Conservation (phyloP, 2,329 filamentous ascomycete genomes). For the Apiospora rasikravindrae region DNA sequence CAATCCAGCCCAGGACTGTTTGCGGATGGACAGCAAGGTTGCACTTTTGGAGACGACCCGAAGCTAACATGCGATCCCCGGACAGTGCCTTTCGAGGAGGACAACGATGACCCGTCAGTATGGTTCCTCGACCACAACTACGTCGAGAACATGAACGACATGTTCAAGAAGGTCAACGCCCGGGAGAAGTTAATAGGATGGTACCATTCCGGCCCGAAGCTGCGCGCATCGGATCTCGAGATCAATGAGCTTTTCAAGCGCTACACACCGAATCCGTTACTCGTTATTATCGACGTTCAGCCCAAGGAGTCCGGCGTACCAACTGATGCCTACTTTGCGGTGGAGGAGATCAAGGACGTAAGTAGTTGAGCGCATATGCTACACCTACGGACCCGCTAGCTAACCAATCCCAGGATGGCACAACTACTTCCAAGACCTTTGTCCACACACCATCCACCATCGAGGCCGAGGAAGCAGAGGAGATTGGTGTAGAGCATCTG, state of each 20-base stretch:
- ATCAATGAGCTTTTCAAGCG: conserved; percentile 99
- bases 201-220: conserved; percentile 98
- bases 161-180: conserved; percentile 99
- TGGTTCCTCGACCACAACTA: conserved; percentile 99
- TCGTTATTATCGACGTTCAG: conserved; percentile 98
- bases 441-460: conserved; percentile 98
- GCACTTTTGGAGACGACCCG: not conserved
- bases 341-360: conserved; percentile 99
- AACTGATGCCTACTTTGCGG: conserved; percentile 98
- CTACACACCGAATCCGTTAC: conserved; percentile 93
- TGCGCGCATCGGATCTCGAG: conserved; percentile 94
- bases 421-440: conserved; percentile 95
- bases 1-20: conserved; percentile 29
- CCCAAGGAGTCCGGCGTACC: conserved; percentile 97
- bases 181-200: conserved; percentile 98
- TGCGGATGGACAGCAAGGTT: not conserved
- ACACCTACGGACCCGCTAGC: conserved; percentile 22
- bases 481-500: conserved; percentile 97
- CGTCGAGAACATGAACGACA: conserved; percentile 98
- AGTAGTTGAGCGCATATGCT: conserved; percentile 25
- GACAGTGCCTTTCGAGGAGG: conserved; percentile 97
- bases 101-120: conserved; percentile 97
- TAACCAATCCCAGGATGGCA: conserved; percentile 74
- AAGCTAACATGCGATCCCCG: conserved; percentile 11
- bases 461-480: conserved; percentile 97